Percentiles rank a stretch among this genome's conserved stretches.
These are phyloP conservation scores for Paramecium pentaurelia DNA, from an alignment of 73 alveolate genomes.

Conservation along the genomic window DNA sequence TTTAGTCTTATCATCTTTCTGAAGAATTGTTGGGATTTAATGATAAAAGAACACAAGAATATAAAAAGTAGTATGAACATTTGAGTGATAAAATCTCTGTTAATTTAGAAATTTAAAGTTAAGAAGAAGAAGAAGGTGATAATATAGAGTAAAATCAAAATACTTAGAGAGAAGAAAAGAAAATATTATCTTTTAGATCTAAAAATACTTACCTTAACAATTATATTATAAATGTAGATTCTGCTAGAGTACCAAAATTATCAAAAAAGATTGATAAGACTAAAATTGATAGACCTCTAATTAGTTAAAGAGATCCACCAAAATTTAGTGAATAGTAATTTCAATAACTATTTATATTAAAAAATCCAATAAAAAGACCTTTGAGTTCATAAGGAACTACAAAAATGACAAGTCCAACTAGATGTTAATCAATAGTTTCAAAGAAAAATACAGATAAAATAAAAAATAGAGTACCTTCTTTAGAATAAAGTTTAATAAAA, in stretches of 20 bases:
- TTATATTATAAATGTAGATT: background rate
- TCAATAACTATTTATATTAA: background rate
- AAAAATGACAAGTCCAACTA: constrained; percentile 5
- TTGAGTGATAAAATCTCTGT: background rate
- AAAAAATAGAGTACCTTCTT: background rate
- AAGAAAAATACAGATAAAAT: background rate
- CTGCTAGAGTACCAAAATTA: background rate
- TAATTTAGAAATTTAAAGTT: background rate
- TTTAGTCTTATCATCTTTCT: background rate
- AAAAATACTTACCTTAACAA: background rate
- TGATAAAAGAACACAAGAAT: background rate
- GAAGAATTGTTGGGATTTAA: background rate
- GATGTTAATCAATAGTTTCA: background rate
- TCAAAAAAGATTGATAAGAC: background rate
- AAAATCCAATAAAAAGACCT: background rate
- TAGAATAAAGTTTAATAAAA: background rate
- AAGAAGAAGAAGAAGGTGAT: background rate
- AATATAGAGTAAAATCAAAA: background rate
- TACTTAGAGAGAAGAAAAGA: background rate
- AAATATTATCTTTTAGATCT: background rate
- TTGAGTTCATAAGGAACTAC: background rate
- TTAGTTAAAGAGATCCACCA: background rate
- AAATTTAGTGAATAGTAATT: background rate
- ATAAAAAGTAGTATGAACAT: background rate
- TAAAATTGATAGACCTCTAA: background rate